Evolutionary conservation across 169 alveolate species (phyloP), one percentile per base, ranked within the genome.

Genomic region (Cyclospora cayetanensis): DNA sequence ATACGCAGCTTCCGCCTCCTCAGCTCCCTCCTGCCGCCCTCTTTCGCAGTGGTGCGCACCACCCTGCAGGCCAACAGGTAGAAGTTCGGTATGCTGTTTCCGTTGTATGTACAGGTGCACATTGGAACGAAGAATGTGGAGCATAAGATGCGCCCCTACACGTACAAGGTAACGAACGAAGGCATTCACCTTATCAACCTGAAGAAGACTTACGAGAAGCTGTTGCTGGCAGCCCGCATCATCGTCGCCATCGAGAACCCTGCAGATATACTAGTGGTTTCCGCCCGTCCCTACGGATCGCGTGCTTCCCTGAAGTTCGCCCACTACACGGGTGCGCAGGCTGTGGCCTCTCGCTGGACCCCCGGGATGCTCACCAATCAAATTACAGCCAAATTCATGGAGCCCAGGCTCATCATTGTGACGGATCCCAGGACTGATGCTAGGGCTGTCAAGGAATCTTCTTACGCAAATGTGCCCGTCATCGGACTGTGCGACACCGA

Each of bases 331-430:
- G 99, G 99, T n/a, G 98, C 99, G 68, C 98, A 97, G 94, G 97
- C 99, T 27, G 94, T 97, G 92, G 99, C 99, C 1, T 98, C 99
- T 41, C 97, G 99, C 93, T 99, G 99, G 99, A 98, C 99, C 31
- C 99, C 99, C 25, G 99, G 99, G 63, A 98, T 99, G 91, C 95
- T 99, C 85, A 99, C 99, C 63, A 99, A 99, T 95, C 99, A 99
- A 95, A 98, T 97, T 93, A 98, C 99, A 31, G 98, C 98, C 95
- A 97, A 98, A 96, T 92, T 41, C 29, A 83, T 95, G 93, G 99
- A 99, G 96, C 99, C 99, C 37, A 96, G 99, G 89, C 97, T 99
- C 50, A 95, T 99, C 96, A 98, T 99, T 85, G 99, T 99, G 66
- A 98, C 99, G 46, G 99, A 99, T 94, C 99, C 99, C 53, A 97